Evolutionary conservation across 2,329 filamentous ascomycete species (phyloP), one percentile per base, ranked within the genome.

Genomic region (Tympanopsis confertula): DNA sequence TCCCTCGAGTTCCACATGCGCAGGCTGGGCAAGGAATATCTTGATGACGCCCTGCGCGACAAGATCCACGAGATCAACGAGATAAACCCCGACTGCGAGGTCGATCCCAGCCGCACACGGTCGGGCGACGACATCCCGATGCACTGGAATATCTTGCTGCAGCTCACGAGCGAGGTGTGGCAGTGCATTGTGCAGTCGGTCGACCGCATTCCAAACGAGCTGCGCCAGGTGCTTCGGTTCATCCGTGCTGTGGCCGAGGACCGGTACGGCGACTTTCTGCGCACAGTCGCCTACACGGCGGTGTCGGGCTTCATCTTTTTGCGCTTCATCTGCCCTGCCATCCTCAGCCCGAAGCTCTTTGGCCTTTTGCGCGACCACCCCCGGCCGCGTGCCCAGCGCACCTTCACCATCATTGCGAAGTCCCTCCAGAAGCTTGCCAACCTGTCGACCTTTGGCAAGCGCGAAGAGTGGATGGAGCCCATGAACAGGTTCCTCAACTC

Each of bases 391-490:
- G 86, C 88, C 10, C 86, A 94, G 53, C 78, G 89, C 30, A 94
- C 88, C 0, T 69, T 95, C 38, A 95, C 89, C 0, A 70, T 96
- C 36, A 88, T 96, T 42, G 86, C 89, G 18, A 96, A 96, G 58
- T 86, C 84, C 1, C 65, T 96, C 5, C 88, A 95, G 59, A 88
- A 86, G 13, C 69, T 96, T 41, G 86, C 87, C 14, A 95, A 95
- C 54, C 71, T 95, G 59, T 85, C 86, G 2, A 86, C 78, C 0
- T 95, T 95, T 53, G 89, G 89, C 29, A 88, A 84, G 52, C 94
- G 94, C 54, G 89, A 96, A 57, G 78, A 82, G n/a, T 96, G 87
- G 86, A 95, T 96, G 88, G 88, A 94, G 60, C 87, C 87, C 0
- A 96, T 96, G 89, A 96, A 95, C 53, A 74, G 74, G 32, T 95